Base-by-base conservation (phyloP, 2,329 filamentous ascomycete genomes). In the Hypoxylon sp. region DNA sequence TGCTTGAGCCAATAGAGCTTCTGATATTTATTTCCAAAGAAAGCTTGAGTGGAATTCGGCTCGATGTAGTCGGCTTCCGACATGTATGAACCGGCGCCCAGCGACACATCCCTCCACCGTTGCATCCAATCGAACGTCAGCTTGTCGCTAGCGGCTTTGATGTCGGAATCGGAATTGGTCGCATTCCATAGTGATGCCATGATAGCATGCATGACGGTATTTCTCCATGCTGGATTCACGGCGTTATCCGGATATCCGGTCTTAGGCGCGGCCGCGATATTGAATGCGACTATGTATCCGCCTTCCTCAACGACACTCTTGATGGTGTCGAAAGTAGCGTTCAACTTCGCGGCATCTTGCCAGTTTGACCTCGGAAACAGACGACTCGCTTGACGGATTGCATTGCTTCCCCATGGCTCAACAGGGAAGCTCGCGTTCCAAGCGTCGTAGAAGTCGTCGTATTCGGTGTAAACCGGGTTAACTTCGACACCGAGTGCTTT, bases 141-240 rank as follows among this genome's bases (percentile, higher is more conserved):
- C 52, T 71, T 75, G 37, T 75, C 58, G 54, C 76, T 75, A 3
- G 71, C 57, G n/a, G 67, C 46, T 27, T 71, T 60, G 27, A 76
- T 73, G 21, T 73, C 56, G 12, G 61, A 60, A 4, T 70, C 57
- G 0, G 71, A 51, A 19, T 67, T 66, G 19, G 58, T 56, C 2
- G 65, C 62, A 7, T 65, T 61, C 74, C 74, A 77, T 3, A 59
- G 9, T 1, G 69, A 57, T 1, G 63, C 72, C 25, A 71, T 67
- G 65, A 81, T 80, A 51, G 70, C 70, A 57, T 78, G 77, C 74
- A 81, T 73, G 30, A 75, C 70, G 6, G 78, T 77, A 0, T 78
- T 76, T n/a, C 83, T 76, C 82, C 83, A 85, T 0, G 82, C 83
- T 0, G 82, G 83, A 54, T 74, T 72, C 37, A 73, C 70, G 2